Evolutionary conservation across 2,329 filamentous ascomycete genomes (phyloP), one percentile per base, ranked within the genome.

Genomic region (Cryoendolithus antarcticus): DNA sequence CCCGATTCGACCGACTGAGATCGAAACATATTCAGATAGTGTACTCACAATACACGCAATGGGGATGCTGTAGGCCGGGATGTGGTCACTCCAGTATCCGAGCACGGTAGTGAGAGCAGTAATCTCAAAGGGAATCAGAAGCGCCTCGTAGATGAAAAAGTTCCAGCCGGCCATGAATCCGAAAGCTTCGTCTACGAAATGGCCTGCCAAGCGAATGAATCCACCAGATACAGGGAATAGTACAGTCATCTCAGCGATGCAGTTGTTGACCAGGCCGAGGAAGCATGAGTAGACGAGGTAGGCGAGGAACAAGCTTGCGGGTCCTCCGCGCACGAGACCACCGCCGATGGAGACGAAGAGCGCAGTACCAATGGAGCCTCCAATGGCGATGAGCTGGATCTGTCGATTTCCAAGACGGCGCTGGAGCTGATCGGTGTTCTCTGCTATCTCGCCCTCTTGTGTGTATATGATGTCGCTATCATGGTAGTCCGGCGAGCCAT

Each of bases 151-250:
- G 38, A 71, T 58, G 46, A 70, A 70, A 48, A 71, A 65, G 40
- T 69, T 71, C 64, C 65, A 68, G 19, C 67, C 68, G 31, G 59
- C 62, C 41, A 63, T 61, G 50, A 80, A 79, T 28, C 75, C 75
- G 12, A 75, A 62, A 7, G 76, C 67, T n/a, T 80, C 75, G 54
- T 81, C 77, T 7, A 75, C 73, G 72, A 75, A 81, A 48, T 75
- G 65, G 21, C 75, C 75, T 4, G 75, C 75, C 50, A 80, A 66
- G 43, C 77, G 74, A 46, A 81, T 71, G 53, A 79, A 80, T 2
- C 72, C 72, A 45, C 76, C 75, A 32, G 67, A 70, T 34, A 81
- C 68, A 15, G 77, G 77, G 66, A 77, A 75, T 45, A 71, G 71
- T 30, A 67, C 66, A 24, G 64, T 70, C 76, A 81, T 80, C 55